These are phyloP conservation scores for Omphalea diandra DNA, from an alignment of 441 rosid genomes.

Conservation along the genomic window DNA sequence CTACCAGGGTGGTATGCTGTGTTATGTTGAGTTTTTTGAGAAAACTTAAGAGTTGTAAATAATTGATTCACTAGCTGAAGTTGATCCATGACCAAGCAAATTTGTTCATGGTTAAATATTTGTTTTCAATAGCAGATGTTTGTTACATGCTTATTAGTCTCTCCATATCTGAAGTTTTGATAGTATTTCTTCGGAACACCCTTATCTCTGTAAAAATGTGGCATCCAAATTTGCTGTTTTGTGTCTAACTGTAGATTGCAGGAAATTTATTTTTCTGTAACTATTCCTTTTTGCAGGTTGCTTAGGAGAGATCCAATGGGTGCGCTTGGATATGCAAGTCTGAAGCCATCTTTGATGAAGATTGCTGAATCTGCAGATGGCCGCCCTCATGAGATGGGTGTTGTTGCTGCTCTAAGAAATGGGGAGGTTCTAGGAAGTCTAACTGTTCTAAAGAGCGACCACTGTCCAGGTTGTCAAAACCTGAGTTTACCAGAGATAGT, in stretches of 20 bases:
- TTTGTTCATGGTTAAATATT: background rate
- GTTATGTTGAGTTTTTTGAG: background rate
- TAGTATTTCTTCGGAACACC: background rate
- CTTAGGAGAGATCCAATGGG: slow-evolving; percentile 99
- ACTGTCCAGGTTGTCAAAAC: slow-evolving; percentile 96
- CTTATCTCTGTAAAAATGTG: background rate
- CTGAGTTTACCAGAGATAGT: slow-evolving; percentile 81
- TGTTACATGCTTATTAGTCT: background rate
- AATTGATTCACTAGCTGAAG: background rate
- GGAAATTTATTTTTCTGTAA: slow-evolving; percentile 21
- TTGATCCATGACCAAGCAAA: background rate
- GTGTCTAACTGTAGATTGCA: slow-evolving; percentile 1
- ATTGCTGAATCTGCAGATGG: slow-evolving; percentile 85
- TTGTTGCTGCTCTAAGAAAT: slow-evolving; percentile 87
- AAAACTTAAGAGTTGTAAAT: background rate
- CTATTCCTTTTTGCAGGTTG: slow-evolving; percentile 52
- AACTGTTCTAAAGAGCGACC: slow-evolving; percentile 98
- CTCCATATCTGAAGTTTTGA: background rate
- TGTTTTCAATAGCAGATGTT: background rate
- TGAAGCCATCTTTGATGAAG: slow-evolving; percentile 74
- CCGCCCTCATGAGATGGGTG: slow-evolving; percentile 91
- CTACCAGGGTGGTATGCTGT: background rate
- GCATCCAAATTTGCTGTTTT: background rate
- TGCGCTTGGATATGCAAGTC: slow-evolving; percentile 85
- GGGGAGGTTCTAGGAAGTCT: slow-evolving; percentile 99